Evolutionary conservation across 805 yeast species (phyloP).

Genomic region (Cyberlindnera americana): DNA sequence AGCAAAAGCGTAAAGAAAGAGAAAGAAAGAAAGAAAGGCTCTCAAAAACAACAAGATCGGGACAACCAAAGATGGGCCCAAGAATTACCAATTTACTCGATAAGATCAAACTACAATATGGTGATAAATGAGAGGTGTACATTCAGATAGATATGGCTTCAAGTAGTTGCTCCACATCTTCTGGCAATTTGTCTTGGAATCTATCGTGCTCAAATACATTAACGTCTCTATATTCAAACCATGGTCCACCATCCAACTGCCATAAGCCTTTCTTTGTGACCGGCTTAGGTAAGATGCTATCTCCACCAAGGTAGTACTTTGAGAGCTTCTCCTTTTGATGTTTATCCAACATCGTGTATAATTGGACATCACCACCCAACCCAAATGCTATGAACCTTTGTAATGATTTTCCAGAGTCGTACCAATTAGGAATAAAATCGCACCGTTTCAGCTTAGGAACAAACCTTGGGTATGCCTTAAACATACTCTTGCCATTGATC

Average conservation of each 20-base stretch:
- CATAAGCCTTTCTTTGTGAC: slow-evolving; percentile 25
- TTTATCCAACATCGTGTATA: slow-evolving; percentile 24
- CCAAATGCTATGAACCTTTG: slow-evolving; percentile 31
- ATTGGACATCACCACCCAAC: slow-evolving; percentile 35
- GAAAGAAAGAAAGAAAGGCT: slow-evolving; percentile 43
- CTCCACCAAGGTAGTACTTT: neutral
- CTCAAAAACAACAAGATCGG: slow-evolving; percentile 57
- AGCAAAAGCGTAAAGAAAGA: slow-evolving; percentile 38
- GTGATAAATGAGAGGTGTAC: slow-evolving; percentile 2
- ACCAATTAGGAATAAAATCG: slow-evolving; percentile 33
- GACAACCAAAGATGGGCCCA: slow-evolving; percentile 92
- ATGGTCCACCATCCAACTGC: slow-evolving; percentile 17
- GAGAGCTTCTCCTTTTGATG: slow-evolving; percentile 4
- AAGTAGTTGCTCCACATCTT: slow-evolving; percentile 10
- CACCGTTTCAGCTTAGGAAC: slow-evolving; percentile 32
- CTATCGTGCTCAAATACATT: slow-evolving; percentile 19
- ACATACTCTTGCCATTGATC: slow-evolving; percentile 15
- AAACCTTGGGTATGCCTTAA: slow-evolving; percentile 24
- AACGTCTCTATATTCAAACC: slow-evolving; percentile 13
- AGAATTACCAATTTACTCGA: slow-evolving; percentile 74
- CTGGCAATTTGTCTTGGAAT: slow-evolving; percentile 8
- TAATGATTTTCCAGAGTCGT: slow-evolving; percentile 1
- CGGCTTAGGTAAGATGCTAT: neutral
- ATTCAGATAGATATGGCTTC: slow-evolving; percentile 12
- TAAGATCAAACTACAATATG: slow-evolving; percentile 57